Conservation (phyloP, 208 protist species). For the Acanthamoeba culbertsoni region DNA sequence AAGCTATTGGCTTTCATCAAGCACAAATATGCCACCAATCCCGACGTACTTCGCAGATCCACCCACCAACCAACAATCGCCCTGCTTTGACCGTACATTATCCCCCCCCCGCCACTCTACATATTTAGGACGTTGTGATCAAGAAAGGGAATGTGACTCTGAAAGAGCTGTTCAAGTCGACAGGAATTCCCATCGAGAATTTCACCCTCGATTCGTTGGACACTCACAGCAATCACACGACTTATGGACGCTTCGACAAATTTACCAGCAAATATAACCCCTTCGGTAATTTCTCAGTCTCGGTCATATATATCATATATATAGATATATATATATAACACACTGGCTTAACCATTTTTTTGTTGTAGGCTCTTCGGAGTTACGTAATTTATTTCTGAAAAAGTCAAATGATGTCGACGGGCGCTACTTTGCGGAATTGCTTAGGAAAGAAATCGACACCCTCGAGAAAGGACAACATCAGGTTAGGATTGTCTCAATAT, state of each 20-base stretch:
- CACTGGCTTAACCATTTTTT: no score
- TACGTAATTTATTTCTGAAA: conserved; percentile 97
- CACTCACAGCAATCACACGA: conserved; percentile 84
- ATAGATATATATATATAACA: no score
- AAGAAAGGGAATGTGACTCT: conserved; percentile 82
- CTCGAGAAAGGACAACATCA: background rate
- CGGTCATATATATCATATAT: no score
- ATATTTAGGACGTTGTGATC: conserved; percentile 91
- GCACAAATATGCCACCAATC: conserved; percentile 89
- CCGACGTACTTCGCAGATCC: background rate
- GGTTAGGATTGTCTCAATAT: background rate
- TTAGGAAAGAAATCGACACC: background rate
- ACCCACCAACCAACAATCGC: no score
- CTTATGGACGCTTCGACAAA: conserved; percentile 98
- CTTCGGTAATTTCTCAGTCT: background rate
- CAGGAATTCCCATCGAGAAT: conserved; percentile 81
- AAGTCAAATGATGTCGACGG: conserved; percentile 98
- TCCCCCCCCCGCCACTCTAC: background rate
- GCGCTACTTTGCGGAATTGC: conserved; percentile 94
- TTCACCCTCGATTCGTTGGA: conserved; percentile 96
- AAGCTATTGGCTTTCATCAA: conserved; percentile 94
- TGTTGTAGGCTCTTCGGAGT: background rate
- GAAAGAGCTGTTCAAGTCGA: conserved; percentile 77
- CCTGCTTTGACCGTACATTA: no score
- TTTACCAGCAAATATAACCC: conserved; percentile 99